Percentiles rank a stretch among this genome's conserved stretches.
phyloP scores from a whole-genome alignment of 441 rosid species.

The Aleurites moluccanus region DNA sequence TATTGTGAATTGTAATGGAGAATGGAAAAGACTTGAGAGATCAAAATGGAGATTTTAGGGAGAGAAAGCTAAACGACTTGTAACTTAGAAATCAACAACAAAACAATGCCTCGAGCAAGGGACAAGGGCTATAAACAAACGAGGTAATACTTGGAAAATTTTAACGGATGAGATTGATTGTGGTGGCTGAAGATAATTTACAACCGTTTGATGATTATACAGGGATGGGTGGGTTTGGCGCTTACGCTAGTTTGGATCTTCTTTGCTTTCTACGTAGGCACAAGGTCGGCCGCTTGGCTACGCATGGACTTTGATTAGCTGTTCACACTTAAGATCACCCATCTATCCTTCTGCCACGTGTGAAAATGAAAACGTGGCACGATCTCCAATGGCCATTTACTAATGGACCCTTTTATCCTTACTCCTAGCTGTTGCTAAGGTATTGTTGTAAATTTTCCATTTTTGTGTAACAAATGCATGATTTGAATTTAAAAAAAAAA shows the following conservation, averaged over 20 bases:
- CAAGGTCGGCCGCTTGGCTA: conserved; percentile 42
- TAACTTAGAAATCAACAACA: conserved; percentile 48
- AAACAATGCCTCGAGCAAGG: conserved; percentile 37
- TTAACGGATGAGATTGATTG: conserved; percentile 33
- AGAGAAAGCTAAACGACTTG: conserved; percentile 25
- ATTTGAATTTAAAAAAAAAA: too few relatives aligned
- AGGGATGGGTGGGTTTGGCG: conserved; percentile 38
- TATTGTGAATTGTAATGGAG: conserved; percentile 4
- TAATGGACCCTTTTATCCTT: background rate
- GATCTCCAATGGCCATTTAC: conserved; percentile 14
- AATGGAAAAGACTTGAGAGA: background rate
- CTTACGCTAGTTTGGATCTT: conserved; percentile 50
- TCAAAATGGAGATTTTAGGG: background rate
- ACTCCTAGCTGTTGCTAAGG: conserved; percentile 1
- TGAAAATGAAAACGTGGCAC: conserved; percentile 17
- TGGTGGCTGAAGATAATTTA: conserved; percentile 33
- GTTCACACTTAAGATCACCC: conserved; percentile 27
- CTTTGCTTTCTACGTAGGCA: conserved; percentile 47
- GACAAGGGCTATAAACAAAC: conserved; percentile 33
- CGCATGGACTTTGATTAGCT: conserved; percentile 30
- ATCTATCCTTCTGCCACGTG: conserved; percentile 25
- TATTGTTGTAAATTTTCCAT: background rate
- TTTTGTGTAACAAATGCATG: background rate
- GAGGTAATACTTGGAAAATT: conserved; percentile 11
- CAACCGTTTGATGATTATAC: conserved; percentile 35